Base-by-base conservation (phyloP, 176 grass and related monocot species). In the Thinopyrum elongatum region DNA sequence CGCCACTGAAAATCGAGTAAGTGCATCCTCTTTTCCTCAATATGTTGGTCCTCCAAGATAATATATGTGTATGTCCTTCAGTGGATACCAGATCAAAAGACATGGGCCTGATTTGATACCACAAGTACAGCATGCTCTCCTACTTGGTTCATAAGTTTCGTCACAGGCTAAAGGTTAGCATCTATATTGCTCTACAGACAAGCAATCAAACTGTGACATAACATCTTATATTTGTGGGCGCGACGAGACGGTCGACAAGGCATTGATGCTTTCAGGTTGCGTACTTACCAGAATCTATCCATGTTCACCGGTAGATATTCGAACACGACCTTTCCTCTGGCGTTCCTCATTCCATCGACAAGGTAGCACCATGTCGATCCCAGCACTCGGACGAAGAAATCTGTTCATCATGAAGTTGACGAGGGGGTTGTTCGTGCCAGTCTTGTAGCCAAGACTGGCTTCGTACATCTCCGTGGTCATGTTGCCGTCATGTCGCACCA, bases 331-430 rank as follows among this genome's bases (percentile, higher is more conserved):
- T 93, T 93, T 23, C 90, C 92, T 51, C 79, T 82, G 0, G 95
- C 93, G 58, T 91, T 97, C 22, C 87, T 78, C 90, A 93, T 93
- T 44, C 95, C 89, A 0, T 97, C 87, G 15, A 97, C 90, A 10
- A 95, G 79, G 69, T 86, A 90, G 85, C 90, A 97, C 90, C 92
- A 95, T 3, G 88, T 97, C 21, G 89, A 97, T 71, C 92, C 92
- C 64, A 93, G 83, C 36, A 90, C 92, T 57, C 92, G 82, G 5
- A 93, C 5, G 33, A 90, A 95, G 64, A 90, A 95, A 86, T 97
- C 92, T 31, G 90, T 87, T 65, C 90, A 90, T 83, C 78, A 91
- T 76, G 76, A 97, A 95, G 59, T 95, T 95, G 22, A 82, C 76
- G 21, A 95, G 90, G 41, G 90, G 85, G 59, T 88, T 86, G 70